Evolutionary conservation across 2,329 filamentous ascomycete species (phyloP).

Genomic region (Ilyonectria robusta): DNA sequence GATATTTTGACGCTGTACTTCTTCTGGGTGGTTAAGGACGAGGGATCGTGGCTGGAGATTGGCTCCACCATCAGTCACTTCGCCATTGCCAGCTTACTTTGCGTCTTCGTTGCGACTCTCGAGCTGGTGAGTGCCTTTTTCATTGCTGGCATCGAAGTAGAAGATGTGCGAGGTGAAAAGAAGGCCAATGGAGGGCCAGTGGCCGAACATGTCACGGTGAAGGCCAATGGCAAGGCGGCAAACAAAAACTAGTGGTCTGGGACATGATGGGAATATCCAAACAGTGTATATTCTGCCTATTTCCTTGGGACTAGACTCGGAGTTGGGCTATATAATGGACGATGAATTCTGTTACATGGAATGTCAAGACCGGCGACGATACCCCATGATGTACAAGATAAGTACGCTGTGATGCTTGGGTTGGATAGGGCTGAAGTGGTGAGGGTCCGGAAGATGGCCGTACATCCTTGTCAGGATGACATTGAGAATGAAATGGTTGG

Average conservation of each 20-base stretch:
- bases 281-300: conserved; percentile 9
- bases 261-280: conserved; percentile 16
- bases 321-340: conserved; percentile 2
- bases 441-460: conserved; percentile 46
- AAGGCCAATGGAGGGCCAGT: conserved; percentile 6
- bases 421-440: conserved; percentile 41
- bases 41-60: conserved; percentile 97
- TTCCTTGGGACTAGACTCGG: not conserved
- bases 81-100: conserved; percentile 89
- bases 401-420: conserved; percentile 26
- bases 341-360: not conserved
- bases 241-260: conserved; percentile 41
- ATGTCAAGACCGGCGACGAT: not conserved
- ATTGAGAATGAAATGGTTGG: not conserved
- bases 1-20: conserved; percentile 96
- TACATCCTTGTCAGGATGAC: conserved; percentile 31
- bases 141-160: conserved; percentile 83
- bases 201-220: not conserved
- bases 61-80: conserved; percentile 98
- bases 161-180: conserved; percentile 37
- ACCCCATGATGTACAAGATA: not conserved
- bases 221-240: conserved; percentile 16
- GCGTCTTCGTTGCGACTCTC: conserved; percentile 89
- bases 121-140: conserved; percentile 90
- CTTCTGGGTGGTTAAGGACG: conserved; percentile 97